Base-by-base conservation (phyloP, 495 filamentous ascomycete genomes). In the Cairneyella variabilis region DNA sequence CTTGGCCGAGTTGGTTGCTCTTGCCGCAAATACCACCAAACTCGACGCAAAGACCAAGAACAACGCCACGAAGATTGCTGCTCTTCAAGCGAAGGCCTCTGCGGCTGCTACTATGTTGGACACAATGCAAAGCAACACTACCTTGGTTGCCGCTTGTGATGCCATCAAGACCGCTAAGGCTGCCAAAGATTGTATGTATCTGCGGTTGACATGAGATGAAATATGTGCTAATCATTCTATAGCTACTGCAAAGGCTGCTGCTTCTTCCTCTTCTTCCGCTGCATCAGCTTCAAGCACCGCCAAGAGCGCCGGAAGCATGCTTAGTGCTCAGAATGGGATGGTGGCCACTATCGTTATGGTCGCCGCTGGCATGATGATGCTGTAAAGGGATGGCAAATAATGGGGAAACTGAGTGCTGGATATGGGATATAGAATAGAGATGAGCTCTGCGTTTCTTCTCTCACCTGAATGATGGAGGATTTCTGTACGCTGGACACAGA, bases 51-150 rank as follows among this genome's bases (percentile, higher is more conserved):
- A 51, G 42, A 46, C 48, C 18, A 52, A 57, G 38, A 27, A 27
- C n/a, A 57, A 57, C 23, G 42, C 54, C 26, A 57, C 54, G 21
- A 57, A 57, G 41, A 25, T 17, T 1, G 54, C 22, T 47, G 39
- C 12, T n/a, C 16, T 52, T 3, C 16, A 39, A 27, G 47, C 47
- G 1, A 52, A 57, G 42, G 48, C 48, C 34, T 22, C 41, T 3
- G 34, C 17, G 1, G 54, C 48, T 38, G 26, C 40, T 10, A 43
- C 42, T 14, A 57, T 40, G 42, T 28, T 57, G 14, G 3, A 37
- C 4, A 16, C 48, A 3, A 25, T 57, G 41, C 30, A n/a, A 12
- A 30, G 20, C 21, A 57, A 57, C 30, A 41, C 54, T n/a, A 57
- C 54, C 17, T 42, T 57, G 11, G 25, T 52, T 18, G 20, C 5